A percentile compares a stretch with the other conserved stretches of the same genome.
Evolutionary conservation across 805 yeast species (phyloP).

Genomic region (Hermanozyma aechmeae): DNA sequence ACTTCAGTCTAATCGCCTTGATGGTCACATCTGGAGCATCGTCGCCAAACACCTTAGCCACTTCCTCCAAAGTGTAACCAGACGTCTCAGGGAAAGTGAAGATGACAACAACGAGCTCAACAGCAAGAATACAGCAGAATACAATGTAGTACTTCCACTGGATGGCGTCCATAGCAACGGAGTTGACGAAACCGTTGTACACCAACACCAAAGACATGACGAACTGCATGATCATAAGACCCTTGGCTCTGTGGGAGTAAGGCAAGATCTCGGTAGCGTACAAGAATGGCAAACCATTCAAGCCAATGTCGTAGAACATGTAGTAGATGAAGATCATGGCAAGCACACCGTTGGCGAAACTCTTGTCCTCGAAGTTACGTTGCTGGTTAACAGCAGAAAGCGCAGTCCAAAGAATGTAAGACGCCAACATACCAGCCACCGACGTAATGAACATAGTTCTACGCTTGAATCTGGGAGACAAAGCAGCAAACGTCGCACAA

Average conservation of each 20-base stretch:
- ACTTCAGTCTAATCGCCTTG: no score
- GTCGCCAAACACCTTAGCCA: conserved; percentile 33
- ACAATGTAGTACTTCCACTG: conserved; percentile 38
- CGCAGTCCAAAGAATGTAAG: conserved; percentile 34
- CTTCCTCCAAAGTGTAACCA: conserved; percentile 35
- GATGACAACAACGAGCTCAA: conserved; percentile 18
- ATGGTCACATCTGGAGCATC: conserved; percentile 7
- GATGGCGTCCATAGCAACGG: conserved; percentile 31
- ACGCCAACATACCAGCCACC: conserved; percentile 23
- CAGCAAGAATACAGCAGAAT: conserved; percentile 20
- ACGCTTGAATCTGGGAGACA: conserved; percentile 20
- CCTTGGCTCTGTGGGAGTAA: conserved; percentile 32
- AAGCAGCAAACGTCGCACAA: conserved; percentile 13
- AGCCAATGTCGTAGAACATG: conserved; percentile 31
- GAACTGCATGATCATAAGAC: conserved; percentile 21
- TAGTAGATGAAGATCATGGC: conserved; percentile 43
- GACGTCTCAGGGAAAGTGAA: conserved; percentile 33
- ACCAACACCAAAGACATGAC: conserved; percentile 12
- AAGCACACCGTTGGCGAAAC: conserved; percentile 36
- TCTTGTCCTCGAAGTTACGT: conserved; percentile 29
- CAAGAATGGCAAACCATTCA: conserved; percentile 36
- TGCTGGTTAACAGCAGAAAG: conserved; percentile 37
- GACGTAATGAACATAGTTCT: conserved; percentile 27
- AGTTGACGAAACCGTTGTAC: conserved; percentile 16
- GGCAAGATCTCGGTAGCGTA: conserved; percentile 37